Conservation (phyloP, 257 asterid species). For the Cruciata laevipes region DNA sequence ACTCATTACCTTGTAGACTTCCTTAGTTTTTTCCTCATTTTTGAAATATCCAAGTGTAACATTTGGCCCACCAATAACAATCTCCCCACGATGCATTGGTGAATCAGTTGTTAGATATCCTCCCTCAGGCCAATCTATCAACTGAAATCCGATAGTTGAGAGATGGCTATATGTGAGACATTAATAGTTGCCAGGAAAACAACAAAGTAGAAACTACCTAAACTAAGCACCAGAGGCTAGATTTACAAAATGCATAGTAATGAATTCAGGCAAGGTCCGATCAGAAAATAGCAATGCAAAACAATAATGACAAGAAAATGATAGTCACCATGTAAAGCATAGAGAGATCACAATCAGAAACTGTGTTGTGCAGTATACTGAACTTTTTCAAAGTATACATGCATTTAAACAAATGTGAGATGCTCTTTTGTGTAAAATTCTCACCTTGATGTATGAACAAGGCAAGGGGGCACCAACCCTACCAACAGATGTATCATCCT, state of each 20-base stretch:
- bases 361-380: background rate
- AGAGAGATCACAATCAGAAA: background rate
- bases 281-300: background rate
- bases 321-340: background rate
- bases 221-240: background rate
- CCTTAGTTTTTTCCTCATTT: constrained; percentile 72
- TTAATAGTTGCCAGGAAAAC: background rate
- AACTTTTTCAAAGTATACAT: background rate
- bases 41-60: constrained; percentile 93
- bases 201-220: background rate
- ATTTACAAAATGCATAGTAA: background rate
- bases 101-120: constrained; percentile 74
- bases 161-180: background rate
- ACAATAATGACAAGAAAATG: background rate
- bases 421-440: background rate
- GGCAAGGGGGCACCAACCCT: constrained; percentile 96
- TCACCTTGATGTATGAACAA: constrained; percentile 82
- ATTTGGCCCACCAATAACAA: constrained; percentile 89
- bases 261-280: background rate
- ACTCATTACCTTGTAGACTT: constrained; percentile 82
- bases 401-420: background rate
- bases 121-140: constrained; percentile 95
- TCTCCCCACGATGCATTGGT: constrained; percentile 92
- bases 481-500: constrained; percentile 93
- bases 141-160: constrained; percentile 33